A percentile compares a stretch with the other conserved stretches of the same genome.
phyloP scores from a whole-genome alignment of 768 basidiomycete genomes.

The Cystobasidium tubakii region DNA sequence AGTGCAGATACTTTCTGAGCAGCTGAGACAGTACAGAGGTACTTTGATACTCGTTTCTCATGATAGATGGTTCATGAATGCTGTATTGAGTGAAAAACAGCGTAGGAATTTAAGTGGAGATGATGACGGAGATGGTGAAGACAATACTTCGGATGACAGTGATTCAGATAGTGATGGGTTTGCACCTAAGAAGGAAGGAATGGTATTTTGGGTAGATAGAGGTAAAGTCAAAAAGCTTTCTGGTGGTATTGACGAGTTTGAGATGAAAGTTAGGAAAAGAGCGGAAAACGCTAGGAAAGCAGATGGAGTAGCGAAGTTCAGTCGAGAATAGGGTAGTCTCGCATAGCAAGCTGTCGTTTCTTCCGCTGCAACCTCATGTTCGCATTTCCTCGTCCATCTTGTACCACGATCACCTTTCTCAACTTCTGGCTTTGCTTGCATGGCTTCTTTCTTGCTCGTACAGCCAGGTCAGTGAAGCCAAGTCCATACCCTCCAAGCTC shows the following conservation, averaged over 20 bases:
- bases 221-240: constrained; percentile 11
- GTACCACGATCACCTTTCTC: not conserved
- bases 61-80: constrained; percentile 52
- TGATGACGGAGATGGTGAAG: constrained; percentile 11
- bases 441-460: not conserved
- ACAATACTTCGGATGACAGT: constrained; percentile 1
- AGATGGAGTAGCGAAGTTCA: not conserved
- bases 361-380: not conserved
- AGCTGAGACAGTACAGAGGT: constrained; percentile 56
- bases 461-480: too few species aligned
- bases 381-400: not conserved
- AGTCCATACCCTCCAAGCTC: too few species aligned
- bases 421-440: not conserved
- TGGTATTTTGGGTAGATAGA: constrained; percentile 20
- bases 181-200: not conserved
- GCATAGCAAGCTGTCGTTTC: not conserved
- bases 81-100: constrained; percentile 10
- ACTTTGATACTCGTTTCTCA: constrained; percentile 64
- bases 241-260: constrained; percentile 28
- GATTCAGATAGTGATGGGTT: not conserved
- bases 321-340: too few species aligned
- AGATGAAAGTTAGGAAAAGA: constrained; percentile 7
- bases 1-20: constrained; percentile 57
- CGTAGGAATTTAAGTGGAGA: not conserved
- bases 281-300: constrained; percentile 10